Evolutionary conservation across 2,329 filamentous ascomycete genomes (phyloP).

Genomic region (Cladophialophora chaetospira): DNA sequence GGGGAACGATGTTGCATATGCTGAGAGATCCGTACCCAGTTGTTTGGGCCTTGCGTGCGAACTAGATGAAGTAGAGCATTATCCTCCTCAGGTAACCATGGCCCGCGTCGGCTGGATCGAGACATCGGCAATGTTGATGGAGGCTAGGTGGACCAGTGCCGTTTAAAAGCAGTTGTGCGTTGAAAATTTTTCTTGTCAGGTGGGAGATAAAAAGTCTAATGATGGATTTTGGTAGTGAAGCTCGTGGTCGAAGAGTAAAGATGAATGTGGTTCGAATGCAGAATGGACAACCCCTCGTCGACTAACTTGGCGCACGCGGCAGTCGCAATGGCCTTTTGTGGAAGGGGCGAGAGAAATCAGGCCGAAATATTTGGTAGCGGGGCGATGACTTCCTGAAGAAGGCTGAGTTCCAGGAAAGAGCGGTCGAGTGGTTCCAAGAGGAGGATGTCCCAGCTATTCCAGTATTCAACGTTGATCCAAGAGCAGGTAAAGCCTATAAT

Average conservation of each 20-base stretch:
- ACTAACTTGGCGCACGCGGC: too few relatives aligned
- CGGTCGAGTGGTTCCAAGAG: background rate
- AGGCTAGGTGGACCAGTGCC: background rate
- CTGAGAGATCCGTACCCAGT: slow-evolving; percentile 86
- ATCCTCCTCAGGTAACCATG: slow-evolving; percentile 81
- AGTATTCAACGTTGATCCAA: background rate
- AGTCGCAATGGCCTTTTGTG: too few relatives aligned
- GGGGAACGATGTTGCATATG: slow-evolving; percentile 76
- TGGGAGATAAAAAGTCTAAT: too few relatives aligned
- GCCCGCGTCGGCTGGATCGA: slow-evolving; percentile 68
- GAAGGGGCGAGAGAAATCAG: background rate
- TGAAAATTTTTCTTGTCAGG: too few relatives aligned
- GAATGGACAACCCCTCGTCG: too few relatives aligned
- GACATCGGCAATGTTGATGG: slow-evolving; percentile 39
- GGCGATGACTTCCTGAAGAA: background rate
- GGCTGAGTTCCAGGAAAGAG: background rate
- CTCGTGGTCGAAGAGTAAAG: too few relatives aligned
- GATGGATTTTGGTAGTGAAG: too few relatives aligned
- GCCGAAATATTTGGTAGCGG: background rate
- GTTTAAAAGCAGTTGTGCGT: background rate
- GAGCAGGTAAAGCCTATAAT: background rate
- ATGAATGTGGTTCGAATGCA: too few relatives aligned
- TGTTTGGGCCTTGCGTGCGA: slow-evolving; percentile 70
- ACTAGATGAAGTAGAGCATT: slow-evolving; percentile 70
- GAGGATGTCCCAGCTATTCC: background rate